Percentiles rank a stretch among this genome's conserved stretches.
These are phyloP conservation scores for Plasmopara viticola DNA, from an alignment of 352 stramenopile genomes.

Conservation along the genomic window DNA sequence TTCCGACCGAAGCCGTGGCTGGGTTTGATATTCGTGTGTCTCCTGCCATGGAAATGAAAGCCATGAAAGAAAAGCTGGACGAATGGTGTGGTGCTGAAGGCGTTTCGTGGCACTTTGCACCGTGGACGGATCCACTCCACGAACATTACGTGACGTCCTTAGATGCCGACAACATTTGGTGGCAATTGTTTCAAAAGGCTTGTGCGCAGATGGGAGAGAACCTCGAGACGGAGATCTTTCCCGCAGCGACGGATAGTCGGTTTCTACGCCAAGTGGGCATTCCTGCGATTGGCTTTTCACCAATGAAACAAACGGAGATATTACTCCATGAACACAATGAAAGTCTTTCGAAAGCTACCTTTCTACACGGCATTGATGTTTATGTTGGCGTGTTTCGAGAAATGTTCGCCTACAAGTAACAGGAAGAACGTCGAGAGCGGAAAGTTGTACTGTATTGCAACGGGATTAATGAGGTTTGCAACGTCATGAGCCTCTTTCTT, in stretches of 20 bases:
- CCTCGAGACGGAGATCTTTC: slow-evolving; percentile 90
- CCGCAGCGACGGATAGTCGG: slow-evolving; percentile 91
- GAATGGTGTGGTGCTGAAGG: slow-evolving; percentile 86
- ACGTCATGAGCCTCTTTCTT: too few relatives aligned
- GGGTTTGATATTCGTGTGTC: slow-evolving; percentile 94
- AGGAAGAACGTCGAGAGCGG: not conserved
- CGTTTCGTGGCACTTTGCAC: slow-evolving; percentile 76
- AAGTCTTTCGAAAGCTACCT: slow-evolving; percentile 88
- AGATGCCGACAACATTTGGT: slow-evolving; percentile 49
- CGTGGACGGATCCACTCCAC: slow-evolving; percentile 32
- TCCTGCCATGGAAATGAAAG: slow-evolving; percentile 69
- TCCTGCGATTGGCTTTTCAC: slow-evolving; percentile 77
- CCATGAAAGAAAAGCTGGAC: slow-evolving; percentile 69
- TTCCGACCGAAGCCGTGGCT: slow-evolving; percentile 87
- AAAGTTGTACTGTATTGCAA: too few relatives aligned
- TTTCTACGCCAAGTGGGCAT: slow-evolving; percentile 86
- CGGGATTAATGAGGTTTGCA: too few relatives aligned
- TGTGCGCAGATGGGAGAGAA: slow-evolving; percentile 17
- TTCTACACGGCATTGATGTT: slow-evolving; percentile 89
- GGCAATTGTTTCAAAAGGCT: slow-evolving; percentile 47
- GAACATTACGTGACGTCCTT: slow-evolving; percentile 62
- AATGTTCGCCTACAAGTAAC: slow-evolving; percentile 34
- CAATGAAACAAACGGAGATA: slow-evolving; percentile 92
- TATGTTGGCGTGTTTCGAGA: slow-evolving; percentile 58
- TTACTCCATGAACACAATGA: slow-evolving; percentile 97